phyloP scores from a whole-genome alignment of 2,329 filamentous ascomycete species.

The Aureobasidium sp. region DNA sequence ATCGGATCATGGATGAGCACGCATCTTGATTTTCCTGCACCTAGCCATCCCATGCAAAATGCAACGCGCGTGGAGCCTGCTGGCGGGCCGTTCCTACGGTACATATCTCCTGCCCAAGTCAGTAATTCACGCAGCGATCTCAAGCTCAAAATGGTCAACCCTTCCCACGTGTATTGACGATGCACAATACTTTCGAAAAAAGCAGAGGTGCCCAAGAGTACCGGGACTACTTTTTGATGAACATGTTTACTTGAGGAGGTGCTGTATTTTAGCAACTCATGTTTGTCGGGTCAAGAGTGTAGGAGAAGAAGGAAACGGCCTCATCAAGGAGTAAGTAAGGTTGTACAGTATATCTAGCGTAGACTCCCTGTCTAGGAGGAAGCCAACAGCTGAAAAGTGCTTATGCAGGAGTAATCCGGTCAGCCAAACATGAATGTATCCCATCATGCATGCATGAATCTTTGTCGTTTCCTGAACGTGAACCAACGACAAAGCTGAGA shows the following conservation, averaged over 20 bases:
- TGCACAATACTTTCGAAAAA: background rate
- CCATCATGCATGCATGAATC: background rate
- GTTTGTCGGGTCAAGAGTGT: background rate
- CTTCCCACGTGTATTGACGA: background rate
- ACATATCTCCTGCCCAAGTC: background rate
- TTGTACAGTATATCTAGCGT: background rate
- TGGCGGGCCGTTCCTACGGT: conserved; percentile 12
- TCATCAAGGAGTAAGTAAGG: background rate
- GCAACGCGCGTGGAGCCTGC: background rate
- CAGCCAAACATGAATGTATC: background rate
- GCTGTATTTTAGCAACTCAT: background rate
- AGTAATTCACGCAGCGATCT: conserved; percentile 13
- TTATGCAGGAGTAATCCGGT: background rate
- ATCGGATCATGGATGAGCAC: conserved; percentile 3
- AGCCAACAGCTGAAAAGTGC: background rate
- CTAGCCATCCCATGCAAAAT: conserved; percentile 2
- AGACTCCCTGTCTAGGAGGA: background rate
- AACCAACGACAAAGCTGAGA: background rate
- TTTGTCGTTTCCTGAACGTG: background rate
- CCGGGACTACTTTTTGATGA: no score
- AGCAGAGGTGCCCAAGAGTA: background rate
- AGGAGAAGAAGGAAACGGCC: background rate
- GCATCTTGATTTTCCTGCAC: background rate
- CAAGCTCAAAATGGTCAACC: background rate
- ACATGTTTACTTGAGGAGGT: no score